These are phyloP conservation scores for Ogataea nitratoaversa DNA, from an alignment of 805 yeast genomes.

Conservation along the genomic window DNA sequence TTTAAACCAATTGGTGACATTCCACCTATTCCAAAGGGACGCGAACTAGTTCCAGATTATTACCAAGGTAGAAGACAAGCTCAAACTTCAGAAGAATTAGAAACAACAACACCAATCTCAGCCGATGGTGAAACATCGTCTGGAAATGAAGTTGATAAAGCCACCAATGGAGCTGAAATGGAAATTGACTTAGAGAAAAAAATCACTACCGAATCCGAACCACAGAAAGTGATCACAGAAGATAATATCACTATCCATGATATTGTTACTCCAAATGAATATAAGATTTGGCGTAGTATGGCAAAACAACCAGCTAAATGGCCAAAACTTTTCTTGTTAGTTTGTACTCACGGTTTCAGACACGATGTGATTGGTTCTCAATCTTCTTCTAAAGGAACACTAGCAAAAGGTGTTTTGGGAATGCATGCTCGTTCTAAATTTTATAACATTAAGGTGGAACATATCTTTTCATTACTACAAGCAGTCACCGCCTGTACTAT, in stretches of 20 bases:
- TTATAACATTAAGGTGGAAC: conserved; percentile 69
- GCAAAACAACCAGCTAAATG: conserved; percentile 46
- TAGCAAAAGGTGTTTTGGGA: conserved; percentile 43
- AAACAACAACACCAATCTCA: background rate
- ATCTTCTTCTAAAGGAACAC: conserved; percentile 32
- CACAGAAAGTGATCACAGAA: conserved; percentile 31
- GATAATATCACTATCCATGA: conserved; percentile 7
- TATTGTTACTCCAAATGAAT: conserved; percentile 14
- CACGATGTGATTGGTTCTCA: conserved; percentile 58
- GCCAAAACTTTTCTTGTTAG: conserved; percentile 47
- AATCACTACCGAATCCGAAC: conserved; percentile 9
- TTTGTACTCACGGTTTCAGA: conserved; percentile 55
- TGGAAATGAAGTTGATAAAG: conserved; percentile 19
- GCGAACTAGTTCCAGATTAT: conserved; percentile 54
- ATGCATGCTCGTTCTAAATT: conserved; percentile 58
- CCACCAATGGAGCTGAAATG: conserved; percentile 16
- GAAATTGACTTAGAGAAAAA: conserved; percentile 9
- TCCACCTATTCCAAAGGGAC: conserved; percentile 65
- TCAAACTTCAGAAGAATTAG: background rate
- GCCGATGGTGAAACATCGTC: conserved; percentile 6
- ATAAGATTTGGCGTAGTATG: conserved; percentile 35
- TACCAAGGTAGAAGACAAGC: conserved; percentile 54
- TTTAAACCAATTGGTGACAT: conserved; percentile 53
- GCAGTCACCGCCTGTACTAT: conserved; percentile 72
- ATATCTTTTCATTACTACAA: conserved; percentile 62